These are phyloP conservation scores for Eragrostis tef DNA, from an alignment of 202 grass and related monocot genomes.

Conservation along the genomic window DNA sequence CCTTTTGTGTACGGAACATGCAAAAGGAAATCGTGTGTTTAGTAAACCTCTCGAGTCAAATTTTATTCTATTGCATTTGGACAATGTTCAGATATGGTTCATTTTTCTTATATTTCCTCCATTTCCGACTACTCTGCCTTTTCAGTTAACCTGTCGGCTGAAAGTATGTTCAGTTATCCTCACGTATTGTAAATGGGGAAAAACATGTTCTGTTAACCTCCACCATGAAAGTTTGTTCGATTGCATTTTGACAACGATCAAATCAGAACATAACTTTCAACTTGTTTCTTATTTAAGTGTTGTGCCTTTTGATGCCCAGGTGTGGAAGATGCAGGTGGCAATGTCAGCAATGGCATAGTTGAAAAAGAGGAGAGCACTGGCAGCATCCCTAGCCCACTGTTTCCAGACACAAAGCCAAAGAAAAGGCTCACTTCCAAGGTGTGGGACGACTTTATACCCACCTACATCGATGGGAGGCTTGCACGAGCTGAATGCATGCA, in stretches of 20 bases:
- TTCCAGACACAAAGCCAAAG: neutral
- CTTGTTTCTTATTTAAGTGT: neutral
- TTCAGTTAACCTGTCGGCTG: neutral
- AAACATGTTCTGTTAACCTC: neutral
- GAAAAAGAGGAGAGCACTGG: neutral
- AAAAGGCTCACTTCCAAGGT: slow-evolving; percentile 18
- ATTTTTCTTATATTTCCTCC: neutral
- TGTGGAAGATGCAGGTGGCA: neutral
- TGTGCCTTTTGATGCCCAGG: slow-evolving; percentile 1
- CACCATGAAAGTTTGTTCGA: neutral
- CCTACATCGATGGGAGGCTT: neutral
- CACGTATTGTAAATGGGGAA: neutral
- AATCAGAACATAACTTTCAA: neutral
- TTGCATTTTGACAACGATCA: neutral
- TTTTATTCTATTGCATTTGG: neutral
- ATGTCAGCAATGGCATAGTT: neutral
- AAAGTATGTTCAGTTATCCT: neutral
- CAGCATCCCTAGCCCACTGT: neutral
- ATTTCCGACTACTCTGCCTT: neutral
- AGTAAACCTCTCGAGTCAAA: neutral
- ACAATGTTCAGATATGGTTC: neutral
- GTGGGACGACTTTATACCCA: slow-evolving; percentile 42
- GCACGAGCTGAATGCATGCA: slow-evolving; percentile 34
- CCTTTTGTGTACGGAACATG: neutral
- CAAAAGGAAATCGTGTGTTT: neutral